Evolutionary conservation across 495 filamentous ascomycete species (phyloP).

Genomic region (Neohortaea acidophila): DNA sequence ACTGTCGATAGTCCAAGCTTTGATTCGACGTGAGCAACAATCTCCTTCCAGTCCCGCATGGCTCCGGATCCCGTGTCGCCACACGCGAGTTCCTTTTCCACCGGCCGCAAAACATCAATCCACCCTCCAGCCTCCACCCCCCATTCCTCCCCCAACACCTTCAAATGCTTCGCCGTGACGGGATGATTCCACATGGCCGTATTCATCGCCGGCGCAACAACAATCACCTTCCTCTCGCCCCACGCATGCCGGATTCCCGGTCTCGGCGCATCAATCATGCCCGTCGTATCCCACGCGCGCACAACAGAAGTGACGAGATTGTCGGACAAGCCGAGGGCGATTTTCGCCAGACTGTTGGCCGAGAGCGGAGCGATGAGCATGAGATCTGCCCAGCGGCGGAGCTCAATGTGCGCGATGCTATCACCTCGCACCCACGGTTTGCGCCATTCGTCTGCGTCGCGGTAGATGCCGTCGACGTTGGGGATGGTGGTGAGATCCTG

Average conservation of each 20-base stretch:
- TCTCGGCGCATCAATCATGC: constrained; percentile 34
- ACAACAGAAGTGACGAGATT: constrained; percentile 55
- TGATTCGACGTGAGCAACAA: constrained; percentile 46
- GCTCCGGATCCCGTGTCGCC: constrained; percentile 65
- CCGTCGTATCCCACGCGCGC: constrained; percentile 77
- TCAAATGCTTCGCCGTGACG: constrained; percentile 54
- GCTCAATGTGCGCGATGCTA: constrained; percentile 71
- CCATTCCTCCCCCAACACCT: constrained; percentile 60
- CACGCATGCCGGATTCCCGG: constrained; percentile 2
- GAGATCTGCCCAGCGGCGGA: constrained; percentile 65
- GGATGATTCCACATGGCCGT: constrained; percentile 85
- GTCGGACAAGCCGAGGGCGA: constrained; percentile 50
- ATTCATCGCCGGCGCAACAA: constrained; percentile 71
- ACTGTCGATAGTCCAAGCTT: constrained; percentile 25
- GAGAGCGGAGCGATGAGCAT: constrained; percentile 64
- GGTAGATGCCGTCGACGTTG: constrained; percentile 58
- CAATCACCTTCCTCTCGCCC: constrained; percentile 34
- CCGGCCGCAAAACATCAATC: constrained; percentile 57
- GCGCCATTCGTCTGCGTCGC: constrained; percentile 68
- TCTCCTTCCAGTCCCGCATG: constrained; percentile 63
- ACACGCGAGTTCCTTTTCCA: constrained; percentile 61
- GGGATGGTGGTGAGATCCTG: constrained; percentile 33
- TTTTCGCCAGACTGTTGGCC: constrained; percentile 72
- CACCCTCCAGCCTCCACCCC: constrained; percentile 43
- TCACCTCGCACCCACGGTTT: constrained; percentile 53